Base-by-base conservation (phyloP, 2,329 filamentous ascomycete species). In the Fusarium nurragi region DNA sequence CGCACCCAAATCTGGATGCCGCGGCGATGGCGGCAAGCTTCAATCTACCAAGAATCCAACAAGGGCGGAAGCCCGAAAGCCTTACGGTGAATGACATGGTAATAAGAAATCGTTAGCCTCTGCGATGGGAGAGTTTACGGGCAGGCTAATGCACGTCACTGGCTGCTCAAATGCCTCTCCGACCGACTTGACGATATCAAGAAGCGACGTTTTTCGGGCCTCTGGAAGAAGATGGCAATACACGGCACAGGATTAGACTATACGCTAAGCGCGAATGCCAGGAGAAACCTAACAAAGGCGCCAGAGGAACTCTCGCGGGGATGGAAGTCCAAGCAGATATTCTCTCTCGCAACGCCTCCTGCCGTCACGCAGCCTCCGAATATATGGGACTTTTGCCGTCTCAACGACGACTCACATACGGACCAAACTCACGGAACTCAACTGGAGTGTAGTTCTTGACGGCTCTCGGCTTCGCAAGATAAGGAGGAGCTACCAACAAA, bases 1-100 rank as follows among this genome's bases (percentile, higher is more conserved):
- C 39, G 18, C 5, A 21, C 12, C n/a, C 18, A 34, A 22, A 36
- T 41, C n/a, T 52, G 4, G 16, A 37, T 21, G 30, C 7, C 34
- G 19, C 30, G 36, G 48, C 48, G 14, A 57, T 51, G 58, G 58
- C 43, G 49, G 57, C 14, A 55, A 21, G 12, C 41, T 61, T 50
- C 14, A 28, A 34, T 8, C 23, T 36, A n/a, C 28, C 22, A 12
- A 22, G 26, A 37, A 40, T n/a, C 36, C 18, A 25, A 23, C 19
- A 34, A 40, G 10, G 40, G 11, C 23, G 8, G 28, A 43, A 39
- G 12, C 25, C 45, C 16, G 10, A 37, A 37, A 44, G n/a, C 11
- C 16, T 43, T 47, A 54, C 45, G 23, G 19, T 40, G 25, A 21
- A 12, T 7, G 19, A 13, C 22, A 21, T 28, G 22, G 34, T 26